Percentiles rank a stretch among this genome's conserved stretches.
These are phyloP conservation scores for Acanthamoeba culbertsoni DNA, from an alignment of 208 protist genomes.

Conservation along the genomic window DNA sequence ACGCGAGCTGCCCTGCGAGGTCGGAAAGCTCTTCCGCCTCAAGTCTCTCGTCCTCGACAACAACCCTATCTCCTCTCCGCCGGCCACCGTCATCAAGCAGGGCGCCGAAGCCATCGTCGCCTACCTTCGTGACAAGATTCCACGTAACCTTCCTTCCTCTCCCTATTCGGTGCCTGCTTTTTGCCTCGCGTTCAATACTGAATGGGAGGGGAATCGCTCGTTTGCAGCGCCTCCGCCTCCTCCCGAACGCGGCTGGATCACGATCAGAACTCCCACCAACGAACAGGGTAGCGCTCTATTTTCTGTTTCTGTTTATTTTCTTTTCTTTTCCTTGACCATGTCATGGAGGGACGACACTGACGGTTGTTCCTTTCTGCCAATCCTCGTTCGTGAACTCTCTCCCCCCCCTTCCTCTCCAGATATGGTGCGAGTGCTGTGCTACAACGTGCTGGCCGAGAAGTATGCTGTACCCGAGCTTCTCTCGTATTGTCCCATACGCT, in stretches of 20 bases:
- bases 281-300: neutral
- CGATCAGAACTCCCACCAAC: neutral
- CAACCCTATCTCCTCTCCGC: neutral
- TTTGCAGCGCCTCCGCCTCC: slow-evolving; percentile 56
- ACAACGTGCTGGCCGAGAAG: slow-evolving; percentile 73
- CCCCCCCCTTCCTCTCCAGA: neutral
- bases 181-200: too few relatives aligned
- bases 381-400: neutral
- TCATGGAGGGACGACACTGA: too few relatives aligned
- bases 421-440: slow-evolving; percentile 66
- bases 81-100: neutral
- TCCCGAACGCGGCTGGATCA: slow-evolving; percentile 49
- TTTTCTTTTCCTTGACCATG: too few relatives aligned
- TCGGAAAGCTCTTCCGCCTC: slow-evolving; percentile 31
- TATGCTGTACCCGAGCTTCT: slow-evolving; percentile 70
- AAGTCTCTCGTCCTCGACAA: neutral
- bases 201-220: too few relatives aligned
- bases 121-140: slow-evolving; percentile 13
- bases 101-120: neutral
- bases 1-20: slow-evolving; percentile 11
- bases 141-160: neutral
- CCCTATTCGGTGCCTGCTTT: too few relatives aligned
- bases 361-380: neutral
- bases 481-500: slow-evolving; percentile 68
- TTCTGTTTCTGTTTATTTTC: too few relatives aligned